These are phyloP conservation scores for Trichoderma reesei DNA, from an alignment of 495 filamentous ascomycete genomes.

Conservation along the genomic window DNA sequence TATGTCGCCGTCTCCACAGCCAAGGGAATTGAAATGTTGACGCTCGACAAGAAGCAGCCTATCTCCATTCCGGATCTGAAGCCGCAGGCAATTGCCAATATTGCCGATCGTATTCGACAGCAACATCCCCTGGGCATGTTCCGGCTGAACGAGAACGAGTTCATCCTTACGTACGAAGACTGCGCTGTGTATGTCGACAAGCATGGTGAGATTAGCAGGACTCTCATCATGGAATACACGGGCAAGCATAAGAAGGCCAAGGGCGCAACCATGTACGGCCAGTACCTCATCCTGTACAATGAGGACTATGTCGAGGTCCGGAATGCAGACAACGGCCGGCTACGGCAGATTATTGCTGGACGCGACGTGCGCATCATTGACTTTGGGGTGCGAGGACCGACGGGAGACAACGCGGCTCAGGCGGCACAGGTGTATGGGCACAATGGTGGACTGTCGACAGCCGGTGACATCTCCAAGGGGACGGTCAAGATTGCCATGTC, in stretches of 20 bases:
- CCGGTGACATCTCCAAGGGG: conserved; percentile 32
- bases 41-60: conserved; percentile 88
- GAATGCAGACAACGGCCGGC: conserved; percentile 88
- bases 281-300: conserved; percentile 77
- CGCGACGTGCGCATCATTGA: conserved; percentile 81
- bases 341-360: conserved; percentile 90
- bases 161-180: conserved; percentile 86
- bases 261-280: conserved; percentile 64
- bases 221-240: conserved; percentile 94
- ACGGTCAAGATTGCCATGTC: conserved; percentile 93
- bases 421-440: conserved; percentile 5
- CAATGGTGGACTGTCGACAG: conserved; percentile 16
- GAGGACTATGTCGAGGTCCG: conserved; percentile 88
- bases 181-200: conserved; percentile 98
- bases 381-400: conserved; percentile 60
- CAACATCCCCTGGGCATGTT: conserved; percentile 93
- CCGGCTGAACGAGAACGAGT: conserved; percentile 83
- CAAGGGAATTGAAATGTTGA: conserved; percentile 92
- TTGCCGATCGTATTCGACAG: conserved; percentile 67
- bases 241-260: conserved; percentile 74
- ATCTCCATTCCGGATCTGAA: conserved; percentile 83
- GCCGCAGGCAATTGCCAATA: conserved; percentile 63
- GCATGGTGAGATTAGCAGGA: conserved; percentile 85
- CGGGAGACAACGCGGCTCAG: conserved; percentile 22
- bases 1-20: conserved; percentile 84